Evolutionary conservation across 768 basidiomycete genomes (phyloP).

Genomic region (Termitomyces sp.): DNA sequence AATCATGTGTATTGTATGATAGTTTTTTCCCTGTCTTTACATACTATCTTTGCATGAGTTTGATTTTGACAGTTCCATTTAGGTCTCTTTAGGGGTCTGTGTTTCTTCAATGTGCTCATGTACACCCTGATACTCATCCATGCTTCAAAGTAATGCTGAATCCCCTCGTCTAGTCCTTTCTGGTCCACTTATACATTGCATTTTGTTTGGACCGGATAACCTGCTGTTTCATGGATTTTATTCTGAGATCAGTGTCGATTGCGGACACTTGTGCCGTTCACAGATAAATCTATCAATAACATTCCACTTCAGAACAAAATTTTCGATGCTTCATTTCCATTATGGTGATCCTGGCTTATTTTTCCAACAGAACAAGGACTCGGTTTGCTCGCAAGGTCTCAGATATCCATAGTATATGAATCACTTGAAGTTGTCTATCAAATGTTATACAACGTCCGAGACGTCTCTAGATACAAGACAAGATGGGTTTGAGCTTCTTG

Average conservation of each 20-base stretch:
- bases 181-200: conserved; percentile 1
- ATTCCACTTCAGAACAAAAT: background rate
- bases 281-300: background rate
- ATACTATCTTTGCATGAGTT: background rate
- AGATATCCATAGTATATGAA: background rate
- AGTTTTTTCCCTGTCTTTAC: background rate
- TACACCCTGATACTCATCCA: background rate
- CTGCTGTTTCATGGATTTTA: background rate
- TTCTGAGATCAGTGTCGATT: background rate
- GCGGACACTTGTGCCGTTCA: background rate
- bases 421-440: background rate
- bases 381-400: background rate
- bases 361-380: background rate
- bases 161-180: conserved; percentile 13
- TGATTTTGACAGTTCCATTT: conserved; percentile 1
- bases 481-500: conserved; percentile 26
- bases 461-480: conserved; percentile 17
- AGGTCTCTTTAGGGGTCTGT: background rate
- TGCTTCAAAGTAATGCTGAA: conserved; percentile 7
- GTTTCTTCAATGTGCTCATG: background rate
- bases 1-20: background rate
- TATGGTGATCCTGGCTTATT: background rate
- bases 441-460: background rate
- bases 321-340: background rate
- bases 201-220: conserved; percentile 3